These are phyloP conservation scores for Vanderwaltozyma verrucispora DNA, from an alignment of 805 yeast species.

Conservation along the genomic window DNA sequence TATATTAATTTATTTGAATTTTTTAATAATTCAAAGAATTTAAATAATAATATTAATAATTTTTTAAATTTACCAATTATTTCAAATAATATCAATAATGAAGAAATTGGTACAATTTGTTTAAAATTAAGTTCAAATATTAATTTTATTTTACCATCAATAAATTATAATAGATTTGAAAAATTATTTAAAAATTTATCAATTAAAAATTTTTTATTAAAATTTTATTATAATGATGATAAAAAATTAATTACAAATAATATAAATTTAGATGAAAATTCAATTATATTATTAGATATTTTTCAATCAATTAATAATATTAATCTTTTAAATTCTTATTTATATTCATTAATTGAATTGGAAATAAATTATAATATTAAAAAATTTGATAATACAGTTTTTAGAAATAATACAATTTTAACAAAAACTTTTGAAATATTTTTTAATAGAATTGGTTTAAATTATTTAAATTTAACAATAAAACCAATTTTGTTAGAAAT, in stretches of 20 bases:
- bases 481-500: conserved; percentile 56
- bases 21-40: no score
- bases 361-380: conserved; percentile 38
- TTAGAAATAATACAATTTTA: conserved; percentile 77
- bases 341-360: conserved; percentile 38
- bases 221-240: background rate
- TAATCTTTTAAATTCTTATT: no score
- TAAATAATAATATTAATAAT: background rate
- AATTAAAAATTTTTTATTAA: background rate
- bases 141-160: conserved; percentile 49
- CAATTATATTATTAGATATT: conserved; percentile 56
- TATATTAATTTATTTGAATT: no score
- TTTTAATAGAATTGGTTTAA: conserved; percentile 67
- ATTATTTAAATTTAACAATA: conserved; percentile 61
- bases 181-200: conserved; percentile 35
- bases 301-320: conserved; percentile 53
- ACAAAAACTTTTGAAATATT: conserved; percentile 74
- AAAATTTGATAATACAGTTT: conserved; percentile 47
- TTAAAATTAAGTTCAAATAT: conserved; percentile 41
- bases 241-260: background rate
- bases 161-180: conserved; percentile 52
- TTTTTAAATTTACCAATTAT: conserved; percentile 30
- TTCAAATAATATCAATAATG: conserved; percentile 27
- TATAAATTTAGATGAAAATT: conserved; percentile 37
- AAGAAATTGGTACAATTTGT: conserved; percentile 48